A percentile compares a stretch with the other conserved stretches of the same genome.
Conservation (phyloP, 2,329 filamentous ascomycete species). For the Monosporascus sp. region DNA sequence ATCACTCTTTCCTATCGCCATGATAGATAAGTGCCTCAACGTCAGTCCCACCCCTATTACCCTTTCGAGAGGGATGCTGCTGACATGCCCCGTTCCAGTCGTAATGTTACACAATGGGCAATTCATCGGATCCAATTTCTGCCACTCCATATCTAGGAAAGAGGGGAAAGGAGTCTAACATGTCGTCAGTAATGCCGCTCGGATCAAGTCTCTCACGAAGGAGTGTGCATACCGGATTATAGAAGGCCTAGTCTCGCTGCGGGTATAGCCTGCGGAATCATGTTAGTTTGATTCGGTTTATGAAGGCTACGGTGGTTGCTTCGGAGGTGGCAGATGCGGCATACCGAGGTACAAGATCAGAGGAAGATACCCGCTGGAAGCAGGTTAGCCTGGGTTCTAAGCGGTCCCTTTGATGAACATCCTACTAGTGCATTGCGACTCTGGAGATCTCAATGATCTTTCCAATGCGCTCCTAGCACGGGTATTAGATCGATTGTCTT, state of each 20-base stretch:
- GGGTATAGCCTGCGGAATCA: constrained; percentile 69
- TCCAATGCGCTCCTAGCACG: constrained; percentile 83
- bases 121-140: background rate
- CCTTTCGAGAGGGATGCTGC: constrained; percentile 2
- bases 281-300: constrained; percentile 8
- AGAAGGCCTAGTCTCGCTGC: constrained; percentile 85
- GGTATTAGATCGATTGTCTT: constrained; percentile 5
- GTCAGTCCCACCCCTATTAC: constrained; percentile 6
- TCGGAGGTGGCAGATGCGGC: constrained; percentile 15
- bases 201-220: background rate
- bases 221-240: constrained; percentile 46
- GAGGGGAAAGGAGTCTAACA: constrained; percentile 57
- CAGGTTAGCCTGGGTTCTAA: constrained; percentile 28
- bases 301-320: background rate
- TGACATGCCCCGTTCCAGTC: constrained; percentile 2
- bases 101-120: constrained; percentile 10
- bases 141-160: constrained; percentile 42
- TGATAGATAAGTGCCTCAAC: constrained; percentile 3
- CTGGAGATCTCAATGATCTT: constrained; percentile 93
- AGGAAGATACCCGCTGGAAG: constrained; percentile 81
- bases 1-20: constrained; percentile 3
- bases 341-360: constrained; percentile 94
- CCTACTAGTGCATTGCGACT: constrained; percentile 93
- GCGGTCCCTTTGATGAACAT: constrained; percentile 4
- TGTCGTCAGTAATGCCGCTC: constrained; percentile 16